Evolutionary conservation across 1,284 basidiomycete genomes (phyloP), one percentile per base, ranked within the genome.

Genomic region (Irpex rosettiformis): DNA sequence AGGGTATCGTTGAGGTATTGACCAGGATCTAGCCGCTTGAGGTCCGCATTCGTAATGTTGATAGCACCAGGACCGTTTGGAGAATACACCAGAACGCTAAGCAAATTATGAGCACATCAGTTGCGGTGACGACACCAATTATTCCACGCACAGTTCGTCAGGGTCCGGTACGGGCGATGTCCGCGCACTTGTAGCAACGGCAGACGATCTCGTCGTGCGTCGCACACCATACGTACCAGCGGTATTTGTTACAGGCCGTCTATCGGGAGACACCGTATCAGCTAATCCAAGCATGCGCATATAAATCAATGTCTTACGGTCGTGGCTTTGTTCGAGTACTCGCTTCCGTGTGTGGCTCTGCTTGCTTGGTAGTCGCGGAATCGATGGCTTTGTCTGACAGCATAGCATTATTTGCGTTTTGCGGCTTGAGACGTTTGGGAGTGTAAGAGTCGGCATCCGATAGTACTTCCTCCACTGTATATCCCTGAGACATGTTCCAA

Each of bases 1-100:
- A 98, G 75, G 0, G 92, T 96, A 74, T 99, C 97, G 70, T 99
- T 99, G 52, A 99, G 77, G 69, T 89, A 98, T 69, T 96, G 91
- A 24, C 84, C 84, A 1, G 86, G 86, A 51, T 83, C 75, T 27
- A 97, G 73, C 7, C 95, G 85, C 56, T 78, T 79, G 21, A 88
- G 70, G 66, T 97, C 95, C n/a, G 85, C 87, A 43, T 81, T 80
- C 16, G 86, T 93, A 67, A 96, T 82, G 63, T 86, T 88, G 28
- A 96, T 81, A 3, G 88, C 88, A 1, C 90, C 88, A 5, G 84
- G 80, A 1, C 84, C 84, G 16, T 77, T 76, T 22, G 80, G 80
- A 13, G 93, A 93, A 68, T 89, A 94, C 13, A 86, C 82, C 47
- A 94, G 76, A 30, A 94, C 81, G 5, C 92, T 94, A 47, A 24